These are phyloP conservation scores for Trichoderma brevicompactum DNA, from an alignment of 2,329 filamentous ascomycete genomes.

Conservation along the genomic window DNA sequence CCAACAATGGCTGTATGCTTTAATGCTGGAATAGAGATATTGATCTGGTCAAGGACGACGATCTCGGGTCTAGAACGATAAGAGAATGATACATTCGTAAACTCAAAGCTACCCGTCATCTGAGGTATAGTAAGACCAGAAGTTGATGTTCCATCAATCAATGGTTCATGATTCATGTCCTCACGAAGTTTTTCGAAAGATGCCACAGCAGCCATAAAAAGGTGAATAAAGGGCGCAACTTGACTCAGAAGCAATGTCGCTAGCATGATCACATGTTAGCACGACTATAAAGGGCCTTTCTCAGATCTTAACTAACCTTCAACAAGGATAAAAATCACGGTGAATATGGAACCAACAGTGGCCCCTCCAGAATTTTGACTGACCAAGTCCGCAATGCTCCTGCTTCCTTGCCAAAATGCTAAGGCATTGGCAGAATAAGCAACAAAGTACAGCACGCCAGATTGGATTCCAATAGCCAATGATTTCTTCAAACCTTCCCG, in stretches of 20 bases:
- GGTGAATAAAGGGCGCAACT: constrained; percentile 62
- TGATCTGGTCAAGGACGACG: constrained; percentile 56
- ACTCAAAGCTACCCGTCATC: constrained; percentile 31
- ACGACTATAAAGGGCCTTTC: background rate
- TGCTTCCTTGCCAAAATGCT: constrained; percentile 68
- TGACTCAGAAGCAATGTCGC: constrained; percentile 61
- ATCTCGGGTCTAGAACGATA: constrained; percentile 54
- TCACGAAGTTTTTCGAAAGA: constrained; percentile 58
- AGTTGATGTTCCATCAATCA: constrained; percentile 45
- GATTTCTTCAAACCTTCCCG: constrained; percentile 60
- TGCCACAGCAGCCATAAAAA: constrained; percentile 59
- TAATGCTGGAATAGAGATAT: constrained; percentile 58
- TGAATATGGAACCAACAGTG: constrained; percentile 54
- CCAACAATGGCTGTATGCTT: constrained; percentile 73
- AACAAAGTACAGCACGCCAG: constrained; percentile 68
- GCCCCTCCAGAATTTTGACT: constrained; percentile 43
- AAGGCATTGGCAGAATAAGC: constrained; percentile 67
- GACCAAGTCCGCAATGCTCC: constrained; percentile 39
- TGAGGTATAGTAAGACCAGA: constrained; percentile 45
- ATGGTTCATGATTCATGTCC: constrained; percentile 56
- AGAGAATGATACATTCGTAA: constrained; percentile 44
- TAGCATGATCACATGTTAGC: constrained; percentile 32
- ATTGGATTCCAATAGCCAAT: constrained; percentile 57
- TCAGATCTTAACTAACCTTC: constrained; percentile 45
- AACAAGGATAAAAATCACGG: constrained; percentile 59